phyloP scores from a whole-genome alignment of 1,284 basidiomycete genomes.

The Psilocybe mexicana region DNA sequence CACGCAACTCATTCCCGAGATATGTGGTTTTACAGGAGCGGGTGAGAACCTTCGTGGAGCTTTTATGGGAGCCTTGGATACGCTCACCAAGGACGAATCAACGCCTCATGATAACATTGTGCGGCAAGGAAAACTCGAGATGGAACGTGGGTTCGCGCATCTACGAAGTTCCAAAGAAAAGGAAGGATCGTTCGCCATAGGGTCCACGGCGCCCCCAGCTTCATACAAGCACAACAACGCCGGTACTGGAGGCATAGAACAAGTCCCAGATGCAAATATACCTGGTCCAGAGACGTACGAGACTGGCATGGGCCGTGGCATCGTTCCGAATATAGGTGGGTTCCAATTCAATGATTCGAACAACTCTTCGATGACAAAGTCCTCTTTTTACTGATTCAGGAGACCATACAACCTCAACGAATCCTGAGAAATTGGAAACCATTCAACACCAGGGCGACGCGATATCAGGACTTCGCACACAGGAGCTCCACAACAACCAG shows the following conservation, averaged over 20 bases:
- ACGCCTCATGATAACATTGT: slow-evolving; percentile 33
- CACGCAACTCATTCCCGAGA: not conserved
- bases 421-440: not conserved
- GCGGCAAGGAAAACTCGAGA: slow-evolving; percentile 30
- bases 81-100: slow-evolving; percentile 22
- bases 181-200: not conserved
- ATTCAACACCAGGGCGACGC: slow-evolving; percentile 29
- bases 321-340: not conserved
- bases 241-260: not conserved
- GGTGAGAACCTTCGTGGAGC: slow-evolving; percentile 37
- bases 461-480: slow-evolving; percentile 19
- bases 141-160: slow-evolving; percentile 29
- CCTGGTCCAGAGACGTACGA: not conserved
- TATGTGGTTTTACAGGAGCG: slow-evolving; percentile 22
- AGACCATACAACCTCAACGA: not conserved
- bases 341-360: not conserved
- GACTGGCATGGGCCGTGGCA: not conserved
- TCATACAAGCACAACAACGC: not conserved
- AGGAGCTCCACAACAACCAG: slow-evolving; percentile 15
- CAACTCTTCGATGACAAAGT: not conserved
- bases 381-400: too few species aligned
- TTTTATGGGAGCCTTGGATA: slow-evolving; percentile 32
- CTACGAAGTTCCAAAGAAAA: slow-evolving; percentile 10
- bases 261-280: not conserved
- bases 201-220: not conserved